Percentiles rank a stretch among this genome's conserved stretches.
Evolutionary conservation across 345 rosid species (phyloP).

Genomic region (Tarenaya hassleriana): DNA sequence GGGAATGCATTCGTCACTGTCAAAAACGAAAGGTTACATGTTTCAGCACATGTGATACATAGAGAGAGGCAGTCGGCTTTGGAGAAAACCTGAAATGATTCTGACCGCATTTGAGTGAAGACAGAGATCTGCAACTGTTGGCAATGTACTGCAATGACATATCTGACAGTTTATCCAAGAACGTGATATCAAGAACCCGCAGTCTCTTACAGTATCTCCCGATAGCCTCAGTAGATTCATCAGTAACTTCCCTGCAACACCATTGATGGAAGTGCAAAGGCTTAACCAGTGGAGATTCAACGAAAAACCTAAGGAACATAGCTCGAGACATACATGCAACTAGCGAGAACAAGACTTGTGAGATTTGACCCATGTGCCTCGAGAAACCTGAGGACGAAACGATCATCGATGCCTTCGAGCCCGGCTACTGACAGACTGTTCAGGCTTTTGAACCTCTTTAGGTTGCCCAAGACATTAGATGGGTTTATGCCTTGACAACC

Average conservation of each 20-base stretch:
- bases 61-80: too few species aligned
- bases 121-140: conserved; percentile 37
- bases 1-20: conserved; percentile 60
- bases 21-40: too few species aligned
- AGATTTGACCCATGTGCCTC: conserved; percentile 27
- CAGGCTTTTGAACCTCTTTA: conserved; percentile 28
- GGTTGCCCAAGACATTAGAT: conserved; percentile 24
- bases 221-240: conserved; percentile 26
- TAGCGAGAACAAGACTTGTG: conserved; percentile 31
- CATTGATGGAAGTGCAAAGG: conserved; percentile 23
- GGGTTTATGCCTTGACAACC: conserved; percentile 38
- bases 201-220: conserved; percentile 29
- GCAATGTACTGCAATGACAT: conserved; percentile 33
- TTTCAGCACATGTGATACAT: too few species aligned
- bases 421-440: conserved; percentile 41
- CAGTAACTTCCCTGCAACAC: conserved; percentile 43
- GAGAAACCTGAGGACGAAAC: conserved; percentile 21
- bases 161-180: conserved; percentile 34
- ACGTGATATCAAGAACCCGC: conserved; percentile 39
- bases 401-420: conserved; percentile 30
- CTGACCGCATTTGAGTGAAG: conserved; percentile 5
- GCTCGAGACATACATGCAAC: conserved; percentile 22
- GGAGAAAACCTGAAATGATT: conserved; percentile 21
- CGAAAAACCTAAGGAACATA: too few species aligned
- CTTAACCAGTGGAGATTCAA: too few species aligned